These are phyloP conservation scores for Hericium rajendrae DNA, from an alignment of 768 basidiomycete species.

Conservation along the genomic window DNA sequence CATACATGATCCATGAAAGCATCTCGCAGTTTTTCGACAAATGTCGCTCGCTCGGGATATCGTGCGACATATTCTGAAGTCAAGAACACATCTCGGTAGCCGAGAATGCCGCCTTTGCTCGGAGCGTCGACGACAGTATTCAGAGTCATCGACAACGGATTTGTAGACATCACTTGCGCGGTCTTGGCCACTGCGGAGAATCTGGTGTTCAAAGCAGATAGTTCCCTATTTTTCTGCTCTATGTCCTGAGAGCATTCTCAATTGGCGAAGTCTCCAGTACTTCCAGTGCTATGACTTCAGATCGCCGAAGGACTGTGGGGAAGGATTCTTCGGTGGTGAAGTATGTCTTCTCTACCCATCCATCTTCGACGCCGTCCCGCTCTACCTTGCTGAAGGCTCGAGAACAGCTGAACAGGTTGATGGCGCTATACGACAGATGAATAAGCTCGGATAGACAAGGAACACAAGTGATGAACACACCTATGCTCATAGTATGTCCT, in stretches of 20 bases:
- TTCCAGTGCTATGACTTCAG: conserved; percentile 68
- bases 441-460: background rate
- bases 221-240: conserved; percentile 68
- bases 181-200: conserved; percentile 78
- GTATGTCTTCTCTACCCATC: conserved; percentile 85
- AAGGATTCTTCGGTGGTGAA: conserved; percentile 82
- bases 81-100: conserved; percentile 73
- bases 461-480: conserved; percentile 25
- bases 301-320: conserved; percentile 85
- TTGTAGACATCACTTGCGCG: conserved; percentile 62
- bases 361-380: conserved; percentile 59
- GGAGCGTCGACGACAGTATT: conserved; percentile 85
- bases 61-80: conserved; percentile 53
- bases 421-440: conserved; percentile 39
- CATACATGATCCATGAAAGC: conserved; percentile 79
- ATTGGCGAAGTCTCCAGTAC: conserved; percentile 78
- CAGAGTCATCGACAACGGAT: conserved; percentile 75
- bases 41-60: conserved; percentile 60
- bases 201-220: conserved; percentile 55
- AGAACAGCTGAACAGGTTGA: conserved; percentile 74
- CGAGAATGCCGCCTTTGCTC: conserved; percentile 61
- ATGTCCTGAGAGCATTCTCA: conserved; percentile 79
- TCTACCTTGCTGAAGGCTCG: conserved; percentile 56
- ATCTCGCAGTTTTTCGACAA: conserved; percentile 60
- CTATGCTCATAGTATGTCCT: conserved; percentile 84